Conservation (phyloP, 305 asterid species). For the Withania somnifera region DNA sequence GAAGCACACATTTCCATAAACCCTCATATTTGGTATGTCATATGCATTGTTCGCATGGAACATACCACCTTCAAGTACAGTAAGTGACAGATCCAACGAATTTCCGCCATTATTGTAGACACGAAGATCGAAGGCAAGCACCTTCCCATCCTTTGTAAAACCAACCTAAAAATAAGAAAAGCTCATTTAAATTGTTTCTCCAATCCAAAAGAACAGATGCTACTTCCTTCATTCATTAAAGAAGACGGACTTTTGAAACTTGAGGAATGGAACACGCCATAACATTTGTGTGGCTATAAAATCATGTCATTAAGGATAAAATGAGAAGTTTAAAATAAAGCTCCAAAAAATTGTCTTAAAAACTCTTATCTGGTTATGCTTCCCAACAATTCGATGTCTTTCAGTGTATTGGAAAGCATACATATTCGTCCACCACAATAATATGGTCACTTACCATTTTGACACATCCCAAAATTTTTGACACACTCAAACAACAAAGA, state of each 20-base stretch:
- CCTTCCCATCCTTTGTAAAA: conserved; percentile 70
- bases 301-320: background rate
- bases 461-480: background rate
- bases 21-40: conserved; percentile 76
- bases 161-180: conserved; percentile 49
- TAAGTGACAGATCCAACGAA: conserved; percentile 87
- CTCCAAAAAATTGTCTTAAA: background rate
- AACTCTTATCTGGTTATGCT: background rate
- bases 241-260: background rate
- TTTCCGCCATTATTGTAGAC: conserved; percentile 79
- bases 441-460: no score
- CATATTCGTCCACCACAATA: background rate
- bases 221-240: background rate
- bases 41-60: conserved; percentile 81
- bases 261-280: background rate
- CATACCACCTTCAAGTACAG: conserved; percentile 94
- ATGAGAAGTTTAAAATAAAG: background rate
- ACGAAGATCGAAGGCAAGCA: conserved; percentile 85
- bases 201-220: background rate
- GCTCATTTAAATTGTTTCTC: background rate
- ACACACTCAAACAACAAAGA: background rate
- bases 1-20: conserved; percentile 68
- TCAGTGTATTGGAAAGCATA: background rate
- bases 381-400: background rate
- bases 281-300: background rate